Evolutionary conservation across 1,139 yeast genomes (phyloP).

Genomic region (Kodamaea ohmeri): DNA sequence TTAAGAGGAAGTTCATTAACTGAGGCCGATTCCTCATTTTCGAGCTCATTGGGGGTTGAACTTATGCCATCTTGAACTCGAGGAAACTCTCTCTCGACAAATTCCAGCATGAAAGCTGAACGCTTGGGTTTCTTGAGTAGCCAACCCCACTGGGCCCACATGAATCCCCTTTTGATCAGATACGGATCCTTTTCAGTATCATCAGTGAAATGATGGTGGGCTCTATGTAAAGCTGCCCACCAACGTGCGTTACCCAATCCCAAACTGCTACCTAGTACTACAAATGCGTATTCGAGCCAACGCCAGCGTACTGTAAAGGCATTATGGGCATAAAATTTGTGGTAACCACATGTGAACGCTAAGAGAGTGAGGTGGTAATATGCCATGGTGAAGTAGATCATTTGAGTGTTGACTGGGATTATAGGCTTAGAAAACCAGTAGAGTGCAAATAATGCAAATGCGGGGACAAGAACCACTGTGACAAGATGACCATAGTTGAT

Average conservation of each 20-base stretch:
- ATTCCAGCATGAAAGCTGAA: slow-evolving; percentile 32
- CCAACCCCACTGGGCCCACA: slow-evolving; percentile 68
- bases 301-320: slow-evolving; percentile 42
- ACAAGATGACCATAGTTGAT: slow-evolving; percentile 22
- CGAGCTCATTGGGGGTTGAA: no score
- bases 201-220: slow-evolving; percentile 63
- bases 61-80: no score
- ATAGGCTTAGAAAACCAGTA: slow-evolving; percentile 13
- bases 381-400: slow-evolving; percentile 31
- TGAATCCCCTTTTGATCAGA: slow-evolving; percentile 55
- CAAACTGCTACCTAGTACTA: slow-evolving; percentile 54
- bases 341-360: slow-evolving; percentile 57
- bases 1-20: no score
- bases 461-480: slow-evolving; percentile 24
- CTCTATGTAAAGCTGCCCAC: slow-evolving; percentile 67
- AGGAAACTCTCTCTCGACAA: slow-evolving; percentile 45
- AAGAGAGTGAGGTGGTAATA: slow-evolving; percentile 43
- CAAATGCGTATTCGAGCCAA: slow-evolving; percentile 42
- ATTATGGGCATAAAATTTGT: slow-evolving; percentile 63
- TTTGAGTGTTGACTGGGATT: slow-evolving; percentile 24
- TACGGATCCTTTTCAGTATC: slow-evolving; percentile 71
- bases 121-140: slow-evolving; percentile 50
- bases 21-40: no score
- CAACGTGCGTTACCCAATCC: slow-evolving; percentile 62
- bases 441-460: slow-evolving; percentile 17